Evolutionary conservation across 139 green algal species (phyloP).

Genomic region (Micractinium conductrix): DNA sequence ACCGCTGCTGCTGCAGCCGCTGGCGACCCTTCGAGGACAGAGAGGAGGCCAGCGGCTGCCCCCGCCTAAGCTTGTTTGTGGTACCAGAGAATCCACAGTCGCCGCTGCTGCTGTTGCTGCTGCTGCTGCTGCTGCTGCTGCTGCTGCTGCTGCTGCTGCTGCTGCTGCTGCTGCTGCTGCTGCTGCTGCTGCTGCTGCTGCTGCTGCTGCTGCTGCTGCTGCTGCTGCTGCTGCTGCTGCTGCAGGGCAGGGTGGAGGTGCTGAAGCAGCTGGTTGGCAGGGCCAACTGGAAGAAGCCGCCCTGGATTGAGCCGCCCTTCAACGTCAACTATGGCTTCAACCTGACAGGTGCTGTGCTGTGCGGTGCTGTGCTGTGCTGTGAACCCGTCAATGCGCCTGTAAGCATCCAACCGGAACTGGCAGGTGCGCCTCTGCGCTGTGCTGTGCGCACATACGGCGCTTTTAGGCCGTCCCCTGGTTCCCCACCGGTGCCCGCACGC

Average conservation of each 20-base stretch:
- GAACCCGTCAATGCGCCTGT: not conserved
- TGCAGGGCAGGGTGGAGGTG: conserved; percentile 13
- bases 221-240: not conserved
- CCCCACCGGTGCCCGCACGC: not conserved
- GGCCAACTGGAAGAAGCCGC: not conserved
- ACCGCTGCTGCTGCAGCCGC: too few species aligned
- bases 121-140: not conserved
- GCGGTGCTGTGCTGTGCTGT: not conserved
- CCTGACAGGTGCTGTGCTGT: not conserved
- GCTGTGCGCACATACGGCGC: not conserved
- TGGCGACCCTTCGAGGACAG: too few species aligned
- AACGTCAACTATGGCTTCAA: conserved; percentile 7
- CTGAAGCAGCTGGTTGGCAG: not conserved
- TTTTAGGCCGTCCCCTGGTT: not conserved
- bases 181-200: not conserved
- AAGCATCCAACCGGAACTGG: too few species aligned
- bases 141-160: not conserved
- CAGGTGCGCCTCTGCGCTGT: not conserved
- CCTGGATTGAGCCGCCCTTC: conserved; percentile 7
- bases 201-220: not conserved
- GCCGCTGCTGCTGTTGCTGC: not conserved
- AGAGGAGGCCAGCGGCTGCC: too few species aligned
- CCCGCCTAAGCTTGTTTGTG: too few species aligned
- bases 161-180: not conserved
- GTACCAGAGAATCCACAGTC: too few species aligned